Evolutionary conservation across 164 flowering plant genomes (phyloP).

Genomic region (Litsea cubeba): DNA sequence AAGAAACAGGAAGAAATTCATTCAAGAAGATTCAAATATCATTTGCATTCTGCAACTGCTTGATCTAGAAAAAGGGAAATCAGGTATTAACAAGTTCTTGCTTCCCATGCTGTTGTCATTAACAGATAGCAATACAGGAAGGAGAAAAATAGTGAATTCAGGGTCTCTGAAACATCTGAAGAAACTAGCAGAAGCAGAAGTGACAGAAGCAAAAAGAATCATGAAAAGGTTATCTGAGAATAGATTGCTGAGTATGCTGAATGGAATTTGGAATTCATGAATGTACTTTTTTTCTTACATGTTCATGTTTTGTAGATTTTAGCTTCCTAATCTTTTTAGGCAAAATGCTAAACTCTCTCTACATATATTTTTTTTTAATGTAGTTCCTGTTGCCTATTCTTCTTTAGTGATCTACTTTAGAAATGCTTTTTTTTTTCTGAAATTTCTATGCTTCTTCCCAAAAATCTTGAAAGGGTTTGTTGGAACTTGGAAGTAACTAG

Average conservation of each 20-base stretch:
- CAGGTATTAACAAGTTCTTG: constrained; percentile 56
- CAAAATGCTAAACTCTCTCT: too few species aligned
- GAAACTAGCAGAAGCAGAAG: constrained; percentile 70
- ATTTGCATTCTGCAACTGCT: constrained; percentile 49
- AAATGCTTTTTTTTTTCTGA: too few species aligned
- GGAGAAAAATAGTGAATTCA: constrained; percentile 64
- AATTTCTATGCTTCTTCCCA: not conserved
- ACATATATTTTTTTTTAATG: too few species aligned
- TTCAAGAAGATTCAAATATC: constrained; percentile 53
- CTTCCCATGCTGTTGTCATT: constrained; percentile 54
- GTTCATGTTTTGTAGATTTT: not conserved
- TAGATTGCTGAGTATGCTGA: constrained; percentile 52
- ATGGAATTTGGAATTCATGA: constrained; percentile 34
- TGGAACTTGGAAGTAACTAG: not conserved
- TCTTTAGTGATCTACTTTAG: not conserved
- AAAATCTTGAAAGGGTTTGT: not conserved
- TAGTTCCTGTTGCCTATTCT: not conserved
- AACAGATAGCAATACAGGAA: constrained; percentile 53
- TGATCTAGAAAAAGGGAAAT: constrained; percentile 48
- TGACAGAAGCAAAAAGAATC: constrained; percentile 18
- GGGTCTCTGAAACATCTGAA: constrained; percentile 62
- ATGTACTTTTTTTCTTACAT: not conserved
- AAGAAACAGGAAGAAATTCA: constrained; percentile 53
- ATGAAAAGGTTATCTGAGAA: constrained; percentile 25
- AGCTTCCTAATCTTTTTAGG: too few species aligned